Percentiles rank a stretch among this genome's conserved stretches.
phyloP scores from a whole-genome alignment of 352 stramenopile species.

The Phytophthora europaea region DNA sequence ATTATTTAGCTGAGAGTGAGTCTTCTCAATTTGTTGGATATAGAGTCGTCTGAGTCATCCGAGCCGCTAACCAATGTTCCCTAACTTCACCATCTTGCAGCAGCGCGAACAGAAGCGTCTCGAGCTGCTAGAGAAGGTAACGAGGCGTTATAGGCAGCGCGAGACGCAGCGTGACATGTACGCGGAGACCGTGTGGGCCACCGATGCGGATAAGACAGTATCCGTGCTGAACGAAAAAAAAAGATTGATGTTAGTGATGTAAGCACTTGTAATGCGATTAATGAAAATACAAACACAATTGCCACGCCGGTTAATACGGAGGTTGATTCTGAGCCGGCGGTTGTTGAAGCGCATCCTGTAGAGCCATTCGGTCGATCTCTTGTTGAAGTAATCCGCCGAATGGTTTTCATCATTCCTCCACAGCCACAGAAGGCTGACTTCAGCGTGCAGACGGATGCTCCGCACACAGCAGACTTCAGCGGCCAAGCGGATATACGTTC shows the following conservation, averaged over 20 bases:
- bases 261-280: background rate
- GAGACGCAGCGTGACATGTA: constrained; percentile 12
- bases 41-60: background rate
- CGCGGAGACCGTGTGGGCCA: background rate
- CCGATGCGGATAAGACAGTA: background rate
- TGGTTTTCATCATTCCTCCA: no score
- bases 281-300: background rate
- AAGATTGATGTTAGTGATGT: background rate
- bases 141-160: background rate
- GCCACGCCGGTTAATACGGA: background rate
- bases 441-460: no score
- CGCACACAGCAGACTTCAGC: no score
- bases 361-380: background rate
- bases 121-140: constrained; percentile 4
- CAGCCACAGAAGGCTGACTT: no score
- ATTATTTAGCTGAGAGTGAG: background rate
- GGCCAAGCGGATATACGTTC: no score
- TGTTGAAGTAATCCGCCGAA: no score
- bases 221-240: background rate
- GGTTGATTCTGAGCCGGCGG: background rate
- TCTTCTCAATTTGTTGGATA: background rate
- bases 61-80: constrained; percentile 1
- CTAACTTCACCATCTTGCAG: constrained; percentile 2
- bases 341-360: background rate
- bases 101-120: constrained; percentile 1